Base-by-base conservation (phyloP, 495 filamentous ascomycete genomes). In the Aspergillus diversus region DNA sequence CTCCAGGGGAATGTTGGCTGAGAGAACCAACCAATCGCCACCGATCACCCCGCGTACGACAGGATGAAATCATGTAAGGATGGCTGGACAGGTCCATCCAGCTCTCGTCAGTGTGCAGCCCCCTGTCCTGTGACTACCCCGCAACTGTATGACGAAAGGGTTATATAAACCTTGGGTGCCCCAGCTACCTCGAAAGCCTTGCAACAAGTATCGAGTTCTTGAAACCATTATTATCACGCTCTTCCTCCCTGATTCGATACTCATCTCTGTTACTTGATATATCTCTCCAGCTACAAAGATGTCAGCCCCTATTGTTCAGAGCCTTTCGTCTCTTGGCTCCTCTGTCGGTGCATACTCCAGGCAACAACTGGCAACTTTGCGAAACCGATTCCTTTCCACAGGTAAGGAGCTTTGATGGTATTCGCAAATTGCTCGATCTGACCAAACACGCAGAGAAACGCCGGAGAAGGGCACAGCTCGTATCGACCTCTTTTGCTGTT, bases 401-500 rank as follows among this genome's bases (percentile, higher is more conserved):
- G 70, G 68, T 73, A 67, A 9, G 17, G 60, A 34, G 15, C 48
- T 3, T 33, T 27, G 12, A 15, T 60, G 33, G 43, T 47, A 21
- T 47, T 39, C 17, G 5, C 13, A 16, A 61, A 11, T 54, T 7
- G 35, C 9, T 49, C 35, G n/a, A 21, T 35, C 42, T 53, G 48
- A 61, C 51, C 49, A 37, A 32, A 31, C 27, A 54, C 37, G 53
- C 42, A 70, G 65, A 66, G 73, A 77, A 73, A 68, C 72, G 61
- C 59, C 68, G 63, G 65, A 70, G 62, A 67, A 71, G 68, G 63
- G 66, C 60, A 27, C 64, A 74, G 48, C 15, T 80, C 57, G 65
- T 81, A 0, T 68, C 67, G 46, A 78, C 74, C 32, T 81, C 78
- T 7, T 64, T 81, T 17, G 71, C 57, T 37, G 68, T 73, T 33